Evolutionary conservation across 83 land plant genomes (phyloP).

Genomic region (Picea engelmannii): DNA sequence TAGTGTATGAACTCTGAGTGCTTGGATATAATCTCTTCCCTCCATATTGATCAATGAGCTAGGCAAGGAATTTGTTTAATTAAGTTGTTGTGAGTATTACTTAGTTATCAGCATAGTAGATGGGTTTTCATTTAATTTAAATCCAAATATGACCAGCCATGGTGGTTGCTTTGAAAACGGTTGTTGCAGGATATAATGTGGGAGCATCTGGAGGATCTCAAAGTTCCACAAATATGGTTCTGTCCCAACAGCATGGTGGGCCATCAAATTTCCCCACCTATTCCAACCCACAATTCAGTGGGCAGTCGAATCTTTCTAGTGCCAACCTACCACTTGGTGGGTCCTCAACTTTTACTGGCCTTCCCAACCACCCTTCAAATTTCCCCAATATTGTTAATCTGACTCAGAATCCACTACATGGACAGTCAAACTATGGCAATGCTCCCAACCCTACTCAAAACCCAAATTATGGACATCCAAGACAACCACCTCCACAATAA

Average conservation of each 20-base stretch:
- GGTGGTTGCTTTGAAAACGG: no score
- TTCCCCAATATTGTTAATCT: background rate
- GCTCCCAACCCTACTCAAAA: conserved; percentile 6
- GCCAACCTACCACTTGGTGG: background rate
- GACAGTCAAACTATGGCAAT: background rate
- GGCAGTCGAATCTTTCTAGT: background rate
- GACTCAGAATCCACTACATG: conserved; percentile 8
- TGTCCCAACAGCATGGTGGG: conserved; percentile 9
- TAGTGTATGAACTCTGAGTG: background rate
- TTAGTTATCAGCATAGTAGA: background rate
- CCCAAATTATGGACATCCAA: conserved; percentile 12
- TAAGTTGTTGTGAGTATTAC: background rate
- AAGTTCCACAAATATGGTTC: background rate
- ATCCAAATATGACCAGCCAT: background rate
- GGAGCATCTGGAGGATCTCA: conserved; percentile 12
- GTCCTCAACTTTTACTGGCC: background rate
- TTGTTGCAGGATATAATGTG: conserved; percentile 13
- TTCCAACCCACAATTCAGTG: conserved; percentile 7
- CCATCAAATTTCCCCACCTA: background rate
- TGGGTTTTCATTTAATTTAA: background rate
- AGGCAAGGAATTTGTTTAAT: background rate
- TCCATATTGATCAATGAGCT: background rate
- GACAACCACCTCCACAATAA: conserved; percentile 13
- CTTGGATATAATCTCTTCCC: background rate
- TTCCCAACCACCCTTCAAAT: background rate